phyloP scores from a whole-genome alignment of 2,329 filamentous ascomycete genomes.

The Pseudogymnoascus sp. region DNA sequence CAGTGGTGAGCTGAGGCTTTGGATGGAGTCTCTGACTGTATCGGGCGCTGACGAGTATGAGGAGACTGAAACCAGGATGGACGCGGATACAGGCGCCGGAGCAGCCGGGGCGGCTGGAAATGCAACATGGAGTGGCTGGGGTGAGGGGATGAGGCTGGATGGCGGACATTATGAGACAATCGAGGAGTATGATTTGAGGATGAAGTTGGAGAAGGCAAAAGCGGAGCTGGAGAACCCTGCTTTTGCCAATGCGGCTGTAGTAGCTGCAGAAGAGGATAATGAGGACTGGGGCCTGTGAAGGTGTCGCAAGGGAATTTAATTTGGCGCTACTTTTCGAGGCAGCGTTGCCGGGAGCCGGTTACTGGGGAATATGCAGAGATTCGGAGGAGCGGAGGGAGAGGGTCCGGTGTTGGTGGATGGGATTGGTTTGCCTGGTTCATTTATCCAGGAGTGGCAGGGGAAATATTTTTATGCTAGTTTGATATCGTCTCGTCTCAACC shows the following conservation, averaged over 20 bases:
- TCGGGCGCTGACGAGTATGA: neutral
- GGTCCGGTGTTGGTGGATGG: neutral
- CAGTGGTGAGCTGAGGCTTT: constrained; percentile 16
- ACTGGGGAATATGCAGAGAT: no score
- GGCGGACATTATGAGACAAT: neutral
- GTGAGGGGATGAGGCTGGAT: neutral
- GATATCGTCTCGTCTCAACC: neutral
- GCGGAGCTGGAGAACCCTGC: neutral
- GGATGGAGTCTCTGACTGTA: constrained; percentile 1
- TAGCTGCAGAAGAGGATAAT: neutral
- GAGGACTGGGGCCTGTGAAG: neutral
- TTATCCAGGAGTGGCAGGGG: neutral
- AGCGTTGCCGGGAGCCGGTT: no score
- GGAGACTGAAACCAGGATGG: neutral
- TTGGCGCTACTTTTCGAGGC: neutral
- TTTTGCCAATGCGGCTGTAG: neutral
- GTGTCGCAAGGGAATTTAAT: neutral
- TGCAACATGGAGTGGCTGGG: neutral
- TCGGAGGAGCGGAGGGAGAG: neutral
- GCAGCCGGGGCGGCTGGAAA: no score
- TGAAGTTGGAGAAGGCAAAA: neutral
- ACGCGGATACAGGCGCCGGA: neutral
- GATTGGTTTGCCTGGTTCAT: neutral
- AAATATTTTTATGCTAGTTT: neutral
- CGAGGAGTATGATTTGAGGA: neutral